Evolutionary conservation across 257 asterid genomes (phyloP).

Genomic region (Osmanthus fragrans): DNA sequence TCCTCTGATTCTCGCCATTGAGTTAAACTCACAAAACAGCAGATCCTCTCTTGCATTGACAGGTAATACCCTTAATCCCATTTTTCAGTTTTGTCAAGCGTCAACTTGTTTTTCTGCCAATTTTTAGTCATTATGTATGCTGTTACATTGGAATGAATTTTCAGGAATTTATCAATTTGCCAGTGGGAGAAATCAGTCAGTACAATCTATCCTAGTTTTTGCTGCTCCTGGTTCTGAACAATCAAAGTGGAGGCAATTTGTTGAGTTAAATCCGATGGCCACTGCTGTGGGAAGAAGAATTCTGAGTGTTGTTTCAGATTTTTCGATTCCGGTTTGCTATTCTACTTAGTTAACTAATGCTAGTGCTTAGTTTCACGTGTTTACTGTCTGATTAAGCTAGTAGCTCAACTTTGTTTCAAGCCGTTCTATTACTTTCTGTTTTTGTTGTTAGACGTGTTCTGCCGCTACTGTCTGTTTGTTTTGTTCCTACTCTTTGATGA

Average conservation of each 20-base stretch:
- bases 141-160: slow-evolving; percentile 27
- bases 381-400: slow-evolving; percentile 47
- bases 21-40: slow-evolving; percentile 32
- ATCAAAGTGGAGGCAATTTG: slow-evolving; percentile 35
- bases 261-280: slow-evolving; percentile 46
- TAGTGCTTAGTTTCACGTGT: slow-evolving; percentile 24
- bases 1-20: slow-evolving; percentile 97
- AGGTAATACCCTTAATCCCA: slow-evolving; percentile 24
- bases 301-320: slow-evolving; percentile 60
- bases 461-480: slow-evolving; percentile 24
- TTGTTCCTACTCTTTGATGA: slow-evolving; percentile 26
- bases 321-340: slow-evolving; percentile 44
- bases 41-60: slow-evolving; percentile 22
- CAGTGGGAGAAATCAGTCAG: slow-evolving; percentile 11
- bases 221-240: slow-evolving; percentile 25
- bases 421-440: slow-evolving; percentile 31
- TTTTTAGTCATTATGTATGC: not conserved
- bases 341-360: slow-evolving; percentile 35
- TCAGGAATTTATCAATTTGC: slow-evolving; percentile 28
- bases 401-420: slow-evolving; percentile 40
- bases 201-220: slow-evolving; percentile 12
- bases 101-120: not conserved
- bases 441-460: slow-evolving; percentile 29
- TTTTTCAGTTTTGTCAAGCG: not conserved
- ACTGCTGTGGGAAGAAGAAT: slow-evolving; percentile 40